Evolutionary conservation across 2,329 filamentous ascomycete species (phyloP).

Genomic region (Juglanconis juglandina): DNA sequence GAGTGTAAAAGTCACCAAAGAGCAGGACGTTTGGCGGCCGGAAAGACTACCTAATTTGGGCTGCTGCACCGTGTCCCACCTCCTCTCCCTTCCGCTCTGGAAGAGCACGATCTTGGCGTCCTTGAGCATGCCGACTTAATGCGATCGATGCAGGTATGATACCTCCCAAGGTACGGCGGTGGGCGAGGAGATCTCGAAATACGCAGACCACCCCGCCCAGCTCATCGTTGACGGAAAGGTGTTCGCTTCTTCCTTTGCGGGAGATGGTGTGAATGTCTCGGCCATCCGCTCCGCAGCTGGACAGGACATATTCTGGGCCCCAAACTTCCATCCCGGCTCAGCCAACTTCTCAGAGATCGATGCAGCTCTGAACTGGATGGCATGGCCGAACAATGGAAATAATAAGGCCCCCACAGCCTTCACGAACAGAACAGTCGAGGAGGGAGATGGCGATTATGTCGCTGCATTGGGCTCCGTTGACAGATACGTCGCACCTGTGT

Average conservation of each 20-base stretch:
- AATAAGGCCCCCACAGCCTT: conserved; percentile 46
- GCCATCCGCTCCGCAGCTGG: conserved; percentile 41
- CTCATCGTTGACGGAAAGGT: conserved; percentile 46
- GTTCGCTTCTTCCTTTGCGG: conserved; percentile 53
- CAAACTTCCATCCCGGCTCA: conserved; percentile 45
- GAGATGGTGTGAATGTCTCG: conserved; percentile 42
- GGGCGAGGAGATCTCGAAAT: conserved; percentile 44
- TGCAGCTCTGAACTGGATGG: conserved; percentile 38
- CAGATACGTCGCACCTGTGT: conserved; percentile 21
- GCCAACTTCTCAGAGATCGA: conserved; percentile 37
- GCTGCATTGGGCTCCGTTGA: conserved; percentile 29
- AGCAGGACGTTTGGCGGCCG: neutral
- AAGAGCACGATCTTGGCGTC: neutral
- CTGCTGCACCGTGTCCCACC: neutral
- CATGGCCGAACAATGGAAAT: conserved; percentile 41
- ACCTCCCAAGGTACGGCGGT: conserved; percentile 34
- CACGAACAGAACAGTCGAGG: conserved; percentile 37
- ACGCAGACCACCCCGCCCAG: conserved; percentile 40
- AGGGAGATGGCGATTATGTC: conserved; percentile 33
- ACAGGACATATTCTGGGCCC: conserved; percentile 43
- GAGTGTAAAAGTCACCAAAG: neutral
- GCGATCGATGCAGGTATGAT: conserved; percentile 40
- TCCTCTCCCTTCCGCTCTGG: too few relatives aligned
- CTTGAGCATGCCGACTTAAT: neutral
- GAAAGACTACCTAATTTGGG: neutral